Evolutionary conservation across 1,284 basidiomycete genomes (phyloP).

Genomic region (Ganoderma multipileum): DNA sequence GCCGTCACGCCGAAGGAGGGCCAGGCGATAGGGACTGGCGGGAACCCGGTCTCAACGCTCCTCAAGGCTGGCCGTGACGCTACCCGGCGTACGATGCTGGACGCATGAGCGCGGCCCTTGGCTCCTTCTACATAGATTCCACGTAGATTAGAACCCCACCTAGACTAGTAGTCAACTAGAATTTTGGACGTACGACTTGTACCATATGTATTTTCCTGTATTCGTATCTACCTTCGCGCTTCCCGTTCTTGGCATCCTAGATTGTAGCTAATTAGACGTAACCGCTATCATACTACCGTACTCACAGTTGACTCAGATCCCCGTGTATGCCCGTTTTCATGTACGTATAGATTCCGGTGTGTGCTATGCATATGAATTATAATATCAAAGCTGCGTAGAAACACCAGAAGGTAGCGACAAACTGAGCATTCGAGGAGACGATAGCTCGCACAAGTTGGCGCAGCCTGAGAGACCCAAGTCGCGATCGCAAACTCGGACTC

Average conservation of each 20-base stretch:
- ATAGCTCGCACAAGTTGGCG: neutral
- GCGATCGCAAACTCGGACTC: no score
- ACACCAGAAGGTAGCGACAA: neutral
- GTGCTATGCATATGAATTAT: neutral
- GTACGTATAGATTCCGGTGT: neutral
- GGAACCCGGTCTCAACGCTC: conserved; percentile 81
- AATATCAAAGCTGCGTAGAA: neutral
- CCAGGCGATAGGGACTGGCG: conserved; percentile 82
- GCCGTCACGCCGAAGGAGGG: conserved; percentile 55
- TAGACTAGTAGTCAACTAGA: conserved; percentile 12
- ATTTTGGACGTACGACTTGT: neutral
- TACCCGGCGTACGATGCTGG: conserved; percentile 71
- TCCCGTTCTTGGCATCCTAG: conserved; percentile 5
- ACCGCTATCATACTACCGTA: neutral
- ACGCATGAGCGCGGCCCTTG: conserved; percentile 23
- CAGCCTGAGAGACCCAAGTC: no score
- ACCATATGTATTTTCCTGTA: neutral
- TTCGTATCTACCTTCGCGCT: neutral
- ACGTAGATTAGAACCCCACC: neutral
- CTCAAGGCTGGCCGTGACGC: conserved; percentile 91
- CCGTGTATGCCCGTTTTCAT: neutral
- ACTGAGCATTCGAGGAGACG: neutral
- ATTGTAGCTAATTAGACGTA: conserved; percentile 7
- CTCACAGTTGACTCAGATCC: neutral
- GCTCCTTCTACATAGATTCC: neutral